Evolutionary conservation across 306 rosid species (phyloP), one percentile per base, ranked within the genome.

Genomic region (Lablab purpureus): DNA sequence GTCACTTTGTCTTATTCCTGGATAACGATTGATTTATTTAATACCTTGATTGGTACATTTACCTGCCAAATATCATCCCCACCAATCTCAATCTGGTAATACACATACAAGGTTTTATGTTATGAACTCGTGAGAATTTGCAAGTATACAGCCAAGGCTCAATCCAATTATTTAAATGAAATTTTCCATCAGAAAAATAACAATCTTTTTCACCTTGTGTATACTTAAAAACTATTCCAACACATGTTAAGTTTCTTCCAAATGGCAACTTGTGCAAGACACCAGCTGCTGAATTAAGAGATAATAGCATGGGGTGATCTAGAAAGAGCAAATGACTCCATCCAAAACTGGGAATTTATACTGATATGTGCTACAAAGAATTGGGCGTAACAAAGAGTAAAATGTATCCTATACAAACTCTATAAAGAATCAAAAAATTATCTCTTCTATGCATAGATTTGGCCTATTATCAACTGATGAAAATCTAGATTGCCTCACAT

Each of bases 391-490:
- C 85, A 71, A 32, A 73, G 75, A 80, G 21, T 51, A 37, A 32
- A 56, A 45, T 69, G 34, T 84, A 75, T 49, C 71, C 87, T 85
- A 80, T 67, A 82, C 83, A 67, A 77, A 80, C 71, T 75, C 77
- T 21, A 50, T 73, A 87, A 92, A 85, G 87, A 92, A 92, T 87
- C 76, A 92, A 92, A 87, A 85, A 92, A 90, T 92, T 68, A 80
- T 84, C 58, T 67, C 9, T 67, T 9, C 43, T 45, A 41, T 59
- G 59, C 59, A 70, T 67, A 60, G 36, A 11, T 58, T 34, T 49
- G 27, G 46, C 56, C 37, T 45, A 65, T 12, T 49, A 58, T 36
- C 50, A 7, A 55, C 49, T 75, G 21, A 47, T 9, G 17, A 45
- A 76, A 46, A 56, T 69, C 58, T 49, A 58, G 56, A 66, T 43